phyloP scores from a whole-genome alignment of 75 land plant species.

The Azolla pinnata region DNA sequence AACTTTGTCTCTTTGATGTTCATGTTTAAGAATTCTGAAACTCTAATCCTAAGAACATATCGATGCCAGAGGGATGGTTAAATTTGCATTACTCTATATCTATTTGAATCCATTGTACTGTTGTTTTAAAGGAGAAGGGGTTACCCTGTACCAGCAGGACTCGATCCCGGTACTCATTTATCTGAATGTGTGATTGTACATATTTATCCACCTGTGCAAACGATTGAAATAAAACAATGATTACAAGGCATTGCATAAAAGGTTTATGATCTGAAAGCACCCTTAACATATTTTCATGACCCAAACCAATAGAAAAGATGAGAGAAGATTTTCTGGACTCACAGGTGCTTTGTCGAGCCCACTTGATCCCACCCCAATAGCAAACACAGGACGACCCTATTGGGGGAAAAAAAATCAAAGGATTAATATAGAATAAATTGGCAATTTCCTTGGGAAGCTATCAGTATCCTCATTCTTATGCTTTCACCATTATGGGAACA shows the following conservation, averaged over 20 bases:
- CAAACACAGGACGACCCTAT: slow-evolving; percentile 60
- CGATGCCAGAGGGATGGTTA: too few relatives aligned
- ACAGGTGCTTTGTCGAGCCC: slow-evolving; percentile 46
- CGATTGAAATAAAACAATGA: background rate
- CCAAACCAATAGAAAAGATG: background rate
- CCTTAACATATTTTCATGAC: background rate
- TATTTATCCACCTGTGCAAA: slow-evolving; percentile 54
- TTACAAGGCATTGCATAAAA: background rate
- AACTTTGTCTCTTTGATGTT: too few relatives aligned
- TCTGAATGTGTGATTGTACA: slow-evolving; percentile 94
- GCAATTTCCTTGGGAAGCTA: too few relatives aligned
- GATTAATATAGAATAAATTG: too few relatives aligned
- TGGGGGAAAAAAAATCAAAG: too few relatives aligned
- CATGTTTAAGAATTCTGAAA: too few relatives aligned
- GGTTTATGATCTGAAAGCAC: too few relatives aligned
- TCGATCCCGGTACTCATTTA: slow-evolving; percentile 94
- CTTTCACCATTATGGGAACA: too few relatives aligned
- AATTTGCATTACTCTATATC: background rate
- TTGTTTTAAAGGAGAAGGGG: too few relatives aligned
- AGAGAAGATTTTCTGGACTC: slow-evolving; percentile 8
- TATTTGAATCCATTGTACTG: background rate
- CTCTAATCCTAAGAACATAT: too few relatives aligned
- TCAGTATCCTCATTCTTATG: too few relatives aligned
- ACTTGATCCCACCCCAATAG: slow-evolving; percentile 51
- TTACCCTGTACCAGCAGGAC: slow-evolving; percentile 44